Percentiles rank a stretch among this genome's conserved stretches.
Conservation (phyloP, 2,329 filamentous ascomycete species). For the Cladosporium sp. region DNA sequence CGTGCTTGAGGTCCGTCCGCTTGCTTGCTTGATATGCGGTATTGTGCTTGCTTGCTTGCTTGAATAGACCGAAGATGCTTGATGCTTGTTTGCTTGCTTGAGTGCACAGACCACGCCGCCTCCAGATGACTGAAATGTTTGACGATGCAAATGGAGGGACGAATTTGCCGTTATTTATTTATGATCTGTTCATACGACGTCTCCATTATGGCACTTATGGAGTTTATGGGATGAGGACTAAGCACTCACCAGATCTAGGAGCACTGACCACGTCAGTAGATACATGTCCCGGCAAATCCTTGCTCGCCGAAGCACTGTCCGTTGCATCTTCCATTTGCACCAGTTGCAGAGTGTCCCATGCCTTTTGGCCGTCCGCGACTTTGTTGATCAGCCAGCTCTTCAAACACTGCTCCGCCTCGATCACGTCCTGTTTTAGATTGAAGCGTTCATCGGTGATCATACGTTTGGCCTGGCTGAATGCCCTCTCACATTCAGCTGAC, state of each 20-base stretch:
- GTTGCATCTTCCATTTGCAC: neutral
- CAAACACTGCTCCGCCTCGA: neutral
- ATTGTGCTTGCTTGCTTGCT: neutral
- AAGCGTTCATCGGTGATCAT: neutral
- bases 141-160: neutral
- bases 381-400: neutral
- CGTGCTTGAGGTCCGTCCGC: neutral
- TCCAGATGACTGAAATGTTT: neutral
- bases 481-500: neutral
- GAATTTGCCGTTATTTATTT: neutral
- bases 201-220: neutral
- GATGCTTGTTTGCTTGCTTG: neutral
- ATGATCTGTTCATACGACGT: neutral
- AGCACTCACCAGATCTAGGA: neutral
- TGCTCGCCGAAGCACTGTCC: neutral
- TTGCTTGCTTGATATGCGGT: neutral
- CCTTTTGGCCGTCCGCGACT: neutral
- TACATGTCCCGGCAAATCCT: neutral
- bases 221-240: neutral
- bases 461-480: neutral
- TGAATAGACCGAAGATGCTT: neutral
- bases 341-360: neutral
- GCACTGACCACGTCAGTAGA: neutral
- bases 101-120: neutral
- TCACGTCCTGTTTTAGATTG: neutral